Evolutionary conservation across 2,329 filamentous ascomycete genomes (phyloP), one percentile per base, ranked within the genome.

Genomic region (Chrysoporthe deuterocubensis): DNA sequence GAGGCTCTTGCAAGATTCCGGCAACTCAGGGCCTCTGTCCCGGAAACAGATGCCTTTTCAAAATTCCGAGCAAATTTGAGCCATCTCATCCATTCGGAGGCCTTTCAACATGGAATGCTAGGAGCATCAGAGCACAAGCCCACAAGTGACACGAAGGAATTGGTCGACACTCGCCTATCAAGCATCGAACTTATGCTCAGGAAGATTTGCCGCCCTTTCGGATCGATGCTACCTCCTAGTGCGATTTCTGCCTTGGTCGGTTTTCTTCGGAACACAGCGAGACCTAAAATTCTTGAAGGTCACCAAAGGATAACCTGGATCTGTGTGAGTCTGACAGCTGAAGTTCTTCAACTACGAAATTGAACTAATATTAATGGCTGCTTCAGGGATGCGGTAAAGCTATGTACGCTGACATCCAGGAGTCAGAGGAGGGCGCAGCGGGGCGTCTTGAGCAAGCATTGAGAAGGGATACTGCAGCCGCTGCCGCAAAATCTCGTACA

Each of bases 231-330:
- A n/a, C n/a, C n/a, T n/a, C n/a, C n/a, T n/a, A n/a, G n/a, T n/a
- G n/a, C n/a, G n/a, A n/a, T n/a, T n/a, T n/a, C 50, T 3, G 4
- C 26, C 21, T 14, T 54, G 4, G 50, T 6, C 13, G 2, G 11
- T 5, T 32, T 34, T 16, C 21, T 54, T 3, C 21, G 32, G 50
- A 13, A 14, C 4, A 7, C 1, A 54, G 13, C 32, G 13, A 54
- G 50, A 34, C 26, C 50, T 54, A 21, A 13, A 4, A n/a, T 54
- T 14, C 50, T 26, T 5, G 26, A 16, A 18, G 50, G 26, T 3
- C 11, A 54, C 50, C 21, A 54, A 26, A 54, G 50, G 16, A 54
- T 54, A 32, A 54, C 50, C 16, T 54, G 50, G 50, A 34, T 54
- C 26, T 54, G 50, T 54, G 50, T 54, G 26, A 54, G 50, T 34